Evolutionary conservation across 1,284 basidiomycete species (phyloP).

Genomic region (Paramarasmius palmivorus): DNA sequence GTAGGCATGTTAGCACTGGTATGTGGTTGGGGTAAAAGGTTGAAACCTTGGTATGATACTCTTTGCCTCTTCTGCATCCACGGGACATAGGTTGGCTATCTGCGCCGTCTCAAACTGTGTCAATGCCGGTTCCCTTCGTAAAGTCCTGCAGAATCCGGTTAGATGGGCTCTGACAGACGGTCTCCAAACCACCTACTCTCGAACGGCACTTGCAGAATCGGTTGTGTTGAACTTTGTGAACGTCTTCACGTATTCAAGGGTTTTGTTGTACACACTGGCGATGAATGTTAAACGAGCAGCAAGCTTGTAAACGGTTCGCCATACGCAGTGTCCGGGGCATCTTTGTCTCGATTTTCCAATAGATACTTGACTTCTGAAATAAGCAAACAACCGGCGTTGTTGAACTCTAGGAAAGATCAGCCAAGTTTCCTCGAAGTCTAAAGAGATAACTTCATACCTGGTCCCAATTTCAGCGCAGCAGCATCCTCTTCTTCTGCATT

Average conservation of each 20-base stretch:
- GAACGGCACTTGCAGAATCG: conserved; percentile 84
- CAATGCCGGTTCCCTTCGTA: conserved; percentile 72
- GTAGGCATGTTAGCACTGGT: not conserved
- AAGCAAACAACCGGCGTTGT: conserved; percentile 86
- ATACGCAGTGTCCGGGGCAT: conserved; percentile 81
- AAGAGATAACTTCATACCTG: conserved; percentile 40
- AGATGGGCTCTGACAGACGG: not conserved
- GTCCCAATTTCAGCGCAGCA: conserved; percentile 64
- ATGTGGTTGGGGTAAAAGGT: conserved; percentile 8
- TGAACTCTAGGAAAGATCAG: conserved; percentile 64
- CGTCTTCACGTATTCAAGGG: conserved; percentile 87
- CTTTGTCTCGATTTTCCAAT: conserved; percentile 83
- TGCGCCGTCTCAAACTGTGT: conserved; percentile 93
- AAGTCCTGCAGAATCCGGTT: conserved; percentile 46
- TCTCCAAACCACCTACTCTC: conserved; percentile 63
- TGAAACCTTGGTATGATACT: conserved; percentile 83
- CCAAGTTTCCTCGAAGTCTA: not conserved
- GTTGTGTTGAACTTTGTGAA: conserved; percentile 90
- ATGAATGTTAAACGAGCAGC: not conserved
- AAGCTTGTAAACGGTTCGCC: conserved; percentile 20
- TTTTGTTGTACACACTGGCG: conserved; percentile 87
- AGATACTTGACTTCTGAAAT: conserved; percentile 92
- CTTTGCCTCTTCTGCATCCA: conserved; percentile 88
- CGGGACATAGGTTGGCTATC: conserved; percentile 88
- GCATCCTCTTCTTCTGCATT: conserved; percentile 72